phyloP scores from a whole-genome alignment of 2,329 filamentous ascomycete species.

The Fusarium abutilonis region DNA sequence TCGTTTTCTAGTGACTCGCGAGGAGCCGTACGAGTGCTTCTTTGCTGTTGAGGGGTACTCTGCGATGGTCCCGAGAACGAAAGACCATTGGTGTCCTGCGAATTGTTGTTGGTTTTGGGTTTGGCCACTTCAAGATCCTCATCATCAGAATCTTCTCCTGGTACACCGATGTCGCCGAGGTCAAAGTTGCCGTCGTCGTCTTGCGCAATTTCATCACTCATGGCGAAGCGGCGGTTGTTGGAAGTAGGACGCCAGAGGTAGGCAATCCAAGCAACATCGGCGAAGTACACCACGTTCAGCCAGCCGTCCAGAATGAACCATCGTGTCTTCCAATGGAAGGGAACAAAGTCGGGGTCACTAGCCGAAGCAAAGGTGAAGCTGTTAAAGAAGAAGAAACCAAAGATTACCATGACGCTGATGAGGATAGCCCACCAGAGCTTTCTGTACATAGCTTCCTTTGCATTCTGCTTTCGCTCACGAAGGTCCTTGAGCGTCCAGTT shows the following conservation, averaged over 20 bases:
- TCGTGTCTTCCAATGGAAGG: conserved; percentile 94
- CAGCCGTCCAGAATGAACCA: conserved; percentile 99
- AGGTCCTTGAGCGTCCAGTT: conserved; percentile 96
- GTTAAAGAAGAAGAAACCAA: conserved; percentile 98
- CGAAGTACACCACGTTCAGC: conserved; percentile 95
- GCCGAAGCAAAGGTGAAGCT: conserved; percentile 92
- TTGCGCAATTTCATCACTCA: conserved; percentile 99
- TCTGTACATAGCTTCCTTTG: conserved; percentile 95
- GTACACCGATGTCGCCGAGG: conserved; percentile 88
- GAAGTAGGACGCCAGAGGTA: conserved; percentile 97
- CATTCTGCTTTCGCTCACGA: conserved; percentile 90
- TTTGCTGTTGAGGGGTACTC: conserved; percentile 38
- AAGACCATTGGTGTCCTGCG: conserved; percentile 42
- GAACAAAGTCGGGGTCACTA: conserved; percentile 87
- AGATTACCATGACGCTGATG: conserved; percentile 91
- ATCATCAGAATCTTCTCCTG: conserved; percentile 66
- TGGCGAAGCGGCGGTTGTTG: conserved; percentile 96
- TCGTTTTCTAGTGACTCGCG: conserved; percentile 79
- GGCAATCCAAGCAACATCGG: conserved; percentile 90
- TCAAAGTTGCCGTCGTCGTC: conserved; percentile 97
- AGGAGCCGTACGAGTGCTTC: conserved; percentile 52
- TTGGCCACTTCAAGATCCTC: conserved; percentile 65
- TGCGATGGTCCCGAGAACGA: conserved; percentile 40
- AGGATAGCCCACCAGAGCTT: conserved; percentile 99
- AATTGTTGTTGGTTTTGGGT: conserved; percentile 44